A percentile compares a stretch with the other conserved stretches of the same genome.
Conservation (phyloP, 805 yeast genomes). For the Candida ascalaphidarum region DNA sequence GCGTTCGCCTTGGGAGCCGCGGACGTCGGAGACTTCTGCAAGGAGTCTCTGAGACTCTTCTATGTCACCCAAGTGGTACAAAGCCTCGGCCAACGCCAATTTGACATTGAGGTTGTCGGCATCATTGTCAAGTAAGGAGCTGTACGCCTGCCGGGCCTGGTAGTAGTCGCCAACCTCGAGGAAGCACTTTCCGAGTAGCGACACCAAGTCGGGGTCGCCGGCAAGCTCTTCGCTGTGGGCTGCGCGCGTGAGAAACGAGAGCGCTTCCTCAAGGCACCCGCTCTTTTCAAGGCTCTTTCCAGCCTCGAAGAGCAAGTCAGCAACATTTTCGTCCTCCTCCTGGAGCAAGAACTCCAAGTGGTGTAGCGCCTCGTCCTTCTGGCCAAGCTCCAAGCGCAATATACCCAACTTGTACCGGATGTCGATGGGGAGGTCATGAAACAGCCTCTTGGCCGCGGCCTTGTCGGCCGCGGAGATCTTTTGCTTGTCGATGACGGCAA, state of each 20-base stretch:
- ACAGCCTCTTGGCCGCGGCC: constrained; percentile 9
- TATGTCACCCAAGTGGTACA: constrained; percentile 55
- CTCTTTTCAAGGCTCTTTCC: constrained; percentile 65
- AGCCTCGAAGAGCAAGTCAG: constrained; percentile 70
- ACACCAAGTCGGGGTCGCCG: constrained; percentile 35
- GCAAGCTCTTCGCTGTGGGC: constrained; percentile 45
- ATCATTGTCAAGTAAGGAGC: constrained; percentile 42
- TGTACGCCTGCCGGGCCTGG: constrained; percentile 55
- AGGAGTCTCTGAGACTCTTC: constrained; percentile 49
- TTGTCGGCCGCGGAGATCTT: constrained; percentile 2
- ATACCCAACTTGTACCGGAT: constrained; percentile 76
- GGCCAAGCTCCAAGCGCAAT: constrained; percentile 56
- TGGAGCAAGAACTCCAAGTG: constrained; percentile 59
- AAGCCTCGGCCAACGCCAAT: constrained; percentile 74
- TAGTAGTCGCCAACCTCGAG: constrained; percentile 63
- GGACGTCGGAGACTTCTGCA: constrained; percentile 38
- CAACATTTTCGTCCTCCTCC: constrained; percentile 49
- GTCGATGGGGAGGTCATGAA: constrained; percentile 67
- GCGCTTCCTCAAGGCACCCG: constrained; percentile 69
- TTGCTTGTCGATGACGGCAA: constrained; percentile 14
- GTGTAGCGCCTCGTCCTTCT: constrained; percentile 58
- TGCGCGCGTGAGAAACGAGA: constrained; percentile 53
- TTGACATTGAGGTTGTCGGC: constrained; percentile 66
- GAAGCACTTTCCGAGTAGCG: constrained; percentile 68
- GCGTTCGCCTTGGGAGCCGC: too few relatives aligned